Base-by-base conservation (phyloP, 441 rosid species). In the Pelargonium cotyledonis region DNA sequence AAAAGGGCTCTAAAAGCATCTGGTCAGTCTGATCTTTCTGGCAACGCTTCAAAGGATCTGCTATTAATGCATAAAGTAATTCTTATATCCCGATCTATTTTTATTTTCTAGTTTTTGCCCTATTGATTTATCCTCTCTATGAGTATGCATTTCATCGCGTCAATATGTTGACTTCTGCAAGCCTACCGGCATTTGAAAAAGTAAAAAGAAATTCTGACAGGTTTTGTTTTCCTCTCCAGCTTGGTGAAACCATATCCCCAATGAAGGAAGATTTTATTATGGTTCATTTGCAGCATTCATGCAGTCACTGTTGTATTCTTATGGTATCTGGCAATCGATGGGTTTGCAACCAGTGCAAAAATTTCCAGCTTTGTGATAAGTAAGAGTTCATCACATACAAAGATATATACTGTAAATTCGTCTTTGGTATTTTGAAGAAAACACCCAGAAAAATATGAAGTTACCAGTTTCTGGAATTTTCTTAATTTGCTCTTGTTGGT, bases 1-100 rank as follows among this genome's bases (percentile, higher is more conserved):
- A 95, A 95, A 81, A 95, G 99, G 77, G 96, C 98, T 47, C 73
- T 95, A 51, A 95, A 95, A 86, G 97, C 97, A 68, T 92, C 98
- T 71, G 99, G 99, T 69, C 99, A 92, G 78, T 75, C 93, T 72
- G 98, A 95, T 88, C 89, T 92, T 65, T 86, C 98, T 68, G 95
- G 94, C 51, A 90, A 92, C 41, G 97, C 94, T n/a, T 92, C 99
- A 23, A 95, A 92, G 85, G 96, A 95, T 85, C 85, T 95, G 77
- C 83, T 92, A 26, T 84, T 95, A 57, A 95, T 95, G 98, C 97
- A 89, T 73, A 95, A 87, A 80, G 99, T 95, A 83, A 83, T 72
- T 71, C 70, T 70, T 68, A 16, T 57, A 65, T 65, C 72, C 73
- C 75, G 10, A 23, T 15, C 60, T 14, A 11, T 69, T 63, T 65